These are phyloP conservation scores for Sporothrix pseudoabietina DNA, from an alignment of 2,329 filamentous ascomycete species.

Conservation along the genomic window DNA sequence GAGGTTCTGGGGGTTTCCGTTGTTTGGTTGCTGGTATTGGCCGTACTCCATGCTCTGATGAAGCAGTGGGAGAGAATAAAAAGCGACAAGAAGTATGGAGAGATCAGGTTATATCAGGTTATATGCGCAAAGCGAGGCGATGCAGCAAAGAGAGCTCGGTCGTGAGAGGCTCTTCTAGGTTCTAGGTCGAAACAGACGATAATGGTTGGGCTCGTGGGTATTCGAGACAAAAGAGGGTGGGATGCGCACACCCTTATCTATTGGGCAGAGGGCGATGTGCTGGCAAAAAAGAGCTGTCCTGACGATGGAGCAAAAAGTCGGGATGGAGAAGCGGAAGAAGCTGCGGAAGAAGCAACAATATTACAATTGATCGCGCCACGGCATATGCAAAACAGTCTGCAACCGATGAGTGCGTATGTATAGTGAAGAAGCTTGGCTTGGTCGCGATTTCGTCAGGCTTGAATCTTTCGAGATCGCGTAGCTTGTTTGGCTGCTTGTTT, in stretches of 20 bases:
- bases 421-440: background rate
- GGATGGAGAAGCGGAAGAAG: constrained; percentile 45
- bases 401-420: constrained; percentile 45
- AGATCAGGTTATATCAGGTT: background rate
- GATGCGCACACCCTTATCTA: constrained; percentile 56
- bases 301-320: constrained; percentile 41
- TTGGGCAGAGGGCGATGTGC: constrained; percentile 63
- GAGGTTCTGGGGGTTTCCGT: constrained; percentile 65
- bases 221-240: constrained; percentile 44
- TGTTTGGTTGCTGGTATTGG: constrained; percentile 71
- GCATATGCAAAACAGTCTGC: constrained; percentile 59
- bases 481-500: constrained; percentile 17
- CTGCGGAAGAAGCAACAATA: background rate
- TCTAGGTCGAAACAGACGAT: background rate
- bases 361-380: constrained; percentile 55
- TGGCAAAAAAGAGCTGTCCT: constrained; percentile 58
- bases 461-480: constrained; percentile 5
- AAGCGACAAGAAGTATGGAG: background rate
- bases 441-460: no score
- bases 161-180: background rate
- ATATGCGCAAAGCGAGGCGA: constrained; percentile 8
- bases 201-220: constrained; percentile 23
- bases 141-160: background rate
- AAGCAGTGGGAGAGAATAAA: constrained; percentile 7
- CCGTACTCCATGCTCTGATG: constrained; percentile 70